These are phyloP conservation scores for Globisporangium echinulatum DNA, from an alignment of 352 stramenopile species.

Conservation along the genomic window DNA sequence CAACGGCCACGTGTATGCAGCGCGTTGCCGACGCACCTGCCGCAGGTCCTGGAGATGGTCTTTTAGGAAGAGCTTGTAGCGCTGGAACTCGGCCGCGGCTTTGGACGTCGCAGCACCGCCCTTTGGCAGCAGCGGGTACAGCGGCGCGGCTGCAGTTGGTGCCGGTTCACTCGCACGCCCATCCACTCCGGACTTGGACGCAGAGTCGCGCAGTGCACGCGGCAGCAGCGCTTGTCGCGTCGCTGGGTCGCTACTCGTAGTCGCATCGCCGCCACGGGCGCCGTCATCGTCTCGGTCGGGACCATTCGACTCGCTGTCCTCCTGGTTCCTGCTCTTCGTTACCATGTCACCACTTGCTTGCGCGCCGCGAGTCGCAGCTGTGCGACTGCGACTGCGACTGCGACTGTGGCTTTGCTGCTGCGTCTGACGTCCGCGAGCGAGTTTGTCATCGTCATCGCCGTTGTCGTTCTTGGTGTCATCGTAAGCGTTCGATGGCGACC, in stretches of 20 bases:
- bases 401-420: background rate
- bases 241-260: background rate
- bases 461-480: conserved; percentile 2
- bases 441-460: background rate
- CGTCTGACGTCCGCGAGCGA: background rate
- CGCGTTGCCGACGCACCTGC: conserved; percentile 15
- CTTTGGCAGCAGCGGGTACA: conserved; percentile 41
- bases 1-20: too few species aligned
- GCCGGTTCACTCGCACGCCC: too few species aligned
- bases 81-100: conserved; percentile 39
- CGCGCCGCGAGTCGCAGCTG: too few species aligned
- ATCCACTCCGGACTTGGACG: too few species aligned
- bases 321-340: conserved; percentile 20
- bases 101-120: conserved; percentile 19
- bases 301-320: conserved; percentile 7
- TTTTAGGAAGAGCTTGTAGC: conserved; percentile 69
- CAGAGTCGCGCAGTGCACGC: background rate
- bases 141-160: background rate
- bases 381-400: background rate
- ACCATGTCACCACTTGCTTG: too few species aligned
- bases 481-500: conserved; percentile 1
- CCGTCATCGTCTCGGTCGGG: too few species aligned
- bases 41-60: conserved; percentile 59
- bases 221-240: background rate
- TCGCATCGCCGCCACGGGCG: too few species aligned